Evolutionary conservation across 805 yeast species (phyloP).

Genomic region (Nakazawaea populi): DNA sequence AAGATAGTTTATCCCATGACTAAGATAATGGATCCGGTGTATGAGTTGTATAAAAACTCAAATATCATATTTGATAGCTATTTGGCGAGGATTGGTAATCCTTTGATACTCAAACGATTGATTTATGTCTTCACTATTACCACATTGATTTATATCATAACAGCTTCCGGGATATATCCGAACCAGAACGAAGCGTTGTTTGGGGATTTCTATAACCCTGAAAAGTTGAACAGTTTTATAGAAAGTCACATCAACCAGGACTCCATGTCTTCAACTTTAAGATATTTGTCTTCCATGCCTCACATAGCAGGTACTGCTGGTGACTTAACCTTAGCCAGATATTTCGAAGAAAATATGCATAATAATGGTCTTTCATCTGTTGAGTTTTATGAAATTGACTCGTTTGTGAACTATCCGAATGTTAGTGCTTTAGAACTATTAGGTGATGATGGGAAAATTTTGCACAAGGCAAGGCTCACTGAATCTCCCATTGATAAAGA

Average conservation of each 20-base stretch:
- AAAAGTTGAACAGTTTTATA: conserved; percentile 42
- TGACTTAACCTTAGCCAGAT: conserved; percentile 65
- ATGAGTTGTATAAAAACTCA: conserved; percentile 37
- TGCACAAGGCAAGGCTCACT: conserved; percentile 17
- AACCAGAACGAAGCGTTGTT: conserved; percentile 29
- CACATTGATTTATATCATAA: conserved; percentile 47
- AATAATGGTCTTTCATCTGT: conserved; percentile 50
- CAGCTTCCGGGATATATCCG: conserved; percentile 52
- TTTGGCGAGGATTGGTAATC: conserved; percentile 73
- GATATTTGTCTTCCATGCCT: conserved; percentile 74
- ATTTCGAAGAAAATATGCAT: conserved; percentile 51
- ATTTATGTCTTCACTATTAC: conserved; percentile 65
- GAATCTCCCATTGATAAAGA: conserved; percentile 11
- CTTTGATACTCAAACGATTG: conserved; percentile 73
- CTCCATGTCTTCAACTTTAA: conserved; percentile 57
- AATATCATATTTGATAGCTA: conserved; percentile 46
- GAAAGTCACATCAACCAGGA: conserved; percentile 46
- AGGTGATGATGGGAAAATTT: conserved; percentile 13
- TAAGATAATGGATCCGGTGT: conserved; percentile 44
- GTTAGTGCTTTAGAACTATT: conserved; percentile 22
- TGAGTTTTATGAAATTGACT: conserved; percentile 43
- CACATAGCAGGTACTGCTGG: conserved; percentile 89
- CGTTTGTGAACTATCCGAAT: conserved; percentile 65
- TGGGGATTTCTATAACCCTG: conserved; percentile 62
- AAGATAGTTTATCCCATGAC: conserved; percentile 36